Base-by-base conservation (phyloP, 192 early-diverging fungal genomes). In the Coemansia sp. region DNA sequence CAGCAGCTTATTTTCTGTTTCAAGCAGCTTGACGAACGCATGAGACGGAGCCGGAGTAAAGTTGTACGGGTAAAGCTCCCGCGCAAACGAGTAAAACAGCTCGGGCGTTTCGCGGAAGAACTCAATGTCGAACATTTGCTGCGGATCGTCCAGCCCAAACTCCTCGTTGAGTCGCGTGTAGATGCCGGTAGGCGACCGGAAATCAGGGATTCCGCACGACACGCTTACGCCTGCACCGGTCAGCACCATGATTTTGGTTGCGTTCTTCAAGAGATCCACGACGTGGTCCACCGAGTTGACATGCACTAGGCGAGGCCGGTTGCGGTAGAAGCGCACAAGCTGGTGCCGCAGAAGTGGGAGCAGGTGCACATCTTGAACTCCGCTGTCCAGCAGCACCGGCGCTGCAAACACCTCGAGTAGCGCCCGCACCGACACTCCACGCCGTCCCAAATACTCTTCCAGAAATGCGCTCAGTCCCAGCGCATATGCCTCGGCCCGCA, bases 171-270 rank as follows among this genome's bases (percentile, higher is more conserved):
- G 78, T 15, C 91, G 74, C 6, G 90, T 85, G 62, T 98, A 98
- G 28, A 98, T 95, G 5, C 96, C 96, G 6, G 87, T 87, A 19
- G 93, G 87, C 11, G 95, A 97, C 60, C 96, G 85, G 59, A 98
- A 98, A 63, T 98, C 97, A 0, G 97, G 97, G 40, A 98, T 98
- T 5, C 95, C 96, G 44, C 94, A 97, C 1, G 92, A 94, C 2
- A 97, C 95, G 56, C 78, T 81, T 22, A 75, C 89, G 11, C 94
- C 91, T 5, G 93, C 93, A 7, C 95, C 95, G 1, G 94, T 95
- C 53, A 98, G 79, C 12, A 98, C 89, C 87, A 98, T 85, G 37
- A 98, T 94, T 15, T 88, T 89, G 55, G 82, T 76, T 2, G 87
- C 77, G 11, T 63, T 60, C 21, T 71, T 59, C 1, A 94, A 50